These are phyloP conservation scores for Alternaria viburni DNA, from an alignment of 2,329 filamentous ascomycete genomes.

Conservation along the genomic window DNA sequence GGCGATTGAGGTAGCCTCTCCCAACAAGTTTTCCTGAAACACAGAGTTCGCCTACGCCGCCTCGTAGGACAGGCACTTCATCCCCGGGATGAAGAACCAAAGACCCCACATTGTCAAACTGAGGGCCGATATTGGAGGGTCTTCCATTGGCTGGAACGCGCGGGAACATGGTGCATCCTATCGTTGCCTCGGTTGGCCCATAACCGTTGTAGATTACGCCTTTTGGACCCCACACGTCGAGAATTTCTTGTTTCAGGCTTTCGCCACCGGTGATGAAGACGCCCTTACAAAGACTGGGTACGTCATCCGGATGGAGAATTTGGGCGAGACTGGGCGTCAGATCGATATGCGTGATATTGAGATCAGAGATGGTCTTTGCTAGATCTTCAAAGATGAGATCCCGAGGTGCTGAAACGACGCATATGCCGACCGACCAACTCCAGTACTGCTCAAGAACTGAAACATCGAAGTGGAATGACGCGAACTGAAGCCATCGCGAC, in stretches of 20 bases:
- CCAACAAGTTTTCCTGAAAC: slow-evolving; percentile 87
- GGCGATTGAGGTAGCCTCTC: slow-evolving; percentile 83
- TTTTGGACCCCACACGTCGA: slow-evolving; percentile 82
- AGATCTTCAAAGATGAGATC: slow-evolving; percentile 88
- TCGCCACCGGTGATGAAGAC: slow-evolving; percentile 96
- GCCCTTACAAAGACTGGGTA: slow-evolving; percentile 78
- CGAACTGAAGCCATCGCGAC: slow-evolving; percentile 90
- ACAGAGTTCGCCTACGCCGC: slow-evolving; percentile 86
- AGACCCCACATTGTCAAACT: slow-evolving; percentile 86
- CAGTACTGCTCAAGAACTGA: slow-evolving; percentile 93
- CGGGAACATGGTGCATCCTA: slow-evolving; percentile 89
- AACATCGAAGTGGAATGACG: slow-evolving; percentile 93
- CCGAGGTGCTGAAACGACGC: slow-evolving; percentile 79
- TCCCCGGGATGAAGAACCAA: slow-evolving; percentile 77
- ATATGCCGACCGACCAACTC: slow-evolving; percentile 91
- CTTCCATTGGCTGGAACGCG: slow-evolving; percentile 78
- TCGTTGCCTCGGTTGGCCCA: slow-evolving; percentile 90
- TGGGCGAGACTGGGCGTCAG: slow-evolving; percentile 86
- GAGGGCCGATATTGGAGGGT: slow-evolving; percentile 84
- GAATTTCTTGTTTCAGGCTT: slow-evolving; percentile 83
- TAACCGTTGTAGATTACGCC: slow-evolving; percentile 88
- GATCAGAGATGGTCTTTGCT: slow-evolving; percentile 70
- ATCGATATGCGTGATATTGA: slow-evolving; percentile 88
- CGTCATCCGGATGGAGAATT: slow-evolving; percentile 77
- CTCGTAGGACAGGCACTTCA: slow-evolving; percentile 73